Evolutionary conservation across 2,329 filamentous ascomycete species (phyloP), one percentile per base, ranked within the genome.

Genomic region (Sclerotiophoma versabilis): DNA sequence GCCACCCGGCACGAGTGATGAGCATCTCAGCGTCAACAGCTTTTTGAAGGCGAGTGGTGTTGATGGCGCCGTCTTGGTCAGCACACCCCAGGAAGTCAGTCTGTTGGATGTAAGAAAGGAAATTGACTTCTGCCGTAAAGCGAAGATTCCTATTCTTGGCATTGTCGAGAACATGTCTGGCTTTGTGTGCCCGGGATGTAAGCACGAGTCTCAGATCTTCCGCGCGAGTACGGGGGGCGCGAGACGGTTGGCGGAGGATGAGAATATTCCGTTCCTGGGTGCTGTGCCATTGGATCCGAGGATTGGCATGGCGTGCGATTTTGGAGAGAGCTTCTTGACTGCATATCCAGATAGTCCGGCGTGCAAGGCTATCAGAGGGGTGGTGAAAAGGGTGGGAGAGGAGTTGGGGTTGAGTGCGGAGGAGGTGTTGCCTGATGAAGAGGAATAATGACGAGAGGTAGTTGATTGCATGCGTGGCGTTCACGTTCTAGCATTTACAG

Each of bases 121-220:
- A 76, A 93, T 99, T 54, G 93, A 99, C 71, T 99, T 99, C 71
- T 99, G 96, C 77, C 83, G 87, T 54, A 99, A 99, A 77, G 95
- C 95, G 0, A 92, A 91, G 4, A 98, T 99, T 63, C 84, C 82
- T 41, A 86, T 99, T 6, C 76, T 99, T 3, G 95, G 95, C 0
- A 81, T 99, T 33, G 95, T 96, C 14, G 95, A 99, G 80, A 99
- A 99, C 72, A 99, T 99, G 95, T 91, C 88, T 54, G 92, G 92
- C 3, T 99, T 98, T 66, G 93, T 99, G 47, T 99, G 95, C 71
- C 93, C 93, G 9, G 93, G 91, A 51, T 99, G 95, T 76, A 90
- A 86, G 49, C 87, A 92, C 49, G 81, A 86, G 66, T 84, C 81
- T 67, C 86, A 96, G 73, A 96, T 99, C 43, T 99, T 99, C 80